Base-by-base conservation (phyloP, 2,329 filamentous ascomycete genomes). In the Dothidotthia symphoricarpi region DNA sequence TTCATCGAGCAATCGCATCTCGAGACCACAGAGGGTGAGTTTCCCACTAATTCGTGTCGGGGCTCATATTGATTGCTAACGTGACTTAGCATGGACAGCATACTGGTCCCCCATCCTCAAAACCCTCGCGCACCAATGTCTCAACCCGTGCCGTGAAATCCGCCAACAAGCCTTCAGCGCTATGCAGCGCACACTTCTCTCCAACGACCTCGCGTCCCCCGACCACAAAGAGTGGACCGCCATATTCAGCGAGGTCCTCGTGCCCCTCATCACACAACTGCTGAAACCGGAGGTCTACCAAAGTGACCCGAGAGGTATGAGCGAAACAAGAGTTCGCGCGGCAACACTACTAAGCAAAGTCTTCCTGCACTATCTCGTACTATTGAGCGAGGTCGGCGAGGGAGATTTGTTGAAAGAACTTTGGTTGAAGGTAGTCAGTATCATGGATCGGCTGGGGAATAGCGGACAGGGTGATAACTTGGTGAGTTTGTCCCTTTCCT, bases 61-160 rank as follows among this genome's bases (percentile, higher is more conserved):
- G 5, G 9, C 9, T 22, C 19, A 9, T 9, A 22, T 22, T 5
- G 9, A 11, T 32, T 19, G 17, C 36, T 43, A 29, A 43, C 14
- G 28, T 9, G 2, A 25, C 9, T 24, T 30, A 86, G 93, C 93
- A 11, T 98, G 93, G 93, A 89, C 88, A 34, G 88, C 93, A 7
- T 98, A 98, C 66, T 98, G 93, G 93, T 83, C 90, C 11, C 93
- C 91, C 2, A 89, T 98, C 16, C 93, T 98, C 68, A 82, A 88
- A 53, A 86, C 88, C 5, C 72, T 98, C 13, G 93, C 86, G 3
- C 82, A 81, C 4, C 93, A 98, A 69, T 96, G 90, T 68, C 87
- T 88, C 36, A 98, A 97, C 62, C 89, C 90, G 1, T 96, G 89
- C 60, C 85, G 91, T 37, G 90, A 96, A 55, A 88, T 98, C 42